Evolutionary conservation across 257 asterid genomes (phyloP).

Genomic region (Capsicum chinense): DNA sequence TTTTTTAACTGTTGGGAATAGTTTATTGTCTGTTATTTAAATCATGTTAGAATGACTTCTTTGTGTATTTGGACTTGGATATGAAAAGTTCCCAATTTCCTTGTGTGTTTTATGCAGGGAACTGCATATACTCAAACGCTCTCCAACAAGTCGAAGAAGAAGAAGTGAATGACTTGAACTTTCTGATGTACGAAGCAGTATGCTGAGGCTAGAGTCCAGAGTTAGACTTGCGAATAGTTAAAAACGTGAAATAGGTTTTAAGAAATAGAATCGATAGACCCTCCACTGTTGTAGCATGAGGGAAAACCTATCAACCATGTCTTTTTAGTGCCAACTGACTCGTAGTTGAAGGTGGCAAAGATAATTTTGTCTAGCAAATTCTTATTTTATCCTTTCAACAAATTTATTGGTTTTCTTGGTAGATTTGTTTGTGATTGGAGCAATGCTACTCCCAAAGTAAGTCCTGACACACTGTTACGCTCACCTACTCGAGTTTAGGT

Average conservation of each 20-base stretch:
- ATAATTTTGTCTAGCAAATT: conserved; percentile 52
- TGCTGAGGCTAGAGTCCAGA: conserved; percentile 24
- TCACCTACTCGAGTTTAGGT: too few species aligned
- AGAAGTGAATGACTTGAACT: conserved; percentile 58
- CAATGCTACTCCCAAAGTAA: neutral
- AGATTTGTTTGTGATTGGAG: neutral
- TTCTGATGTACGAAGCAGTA: conserved; percentile 32
- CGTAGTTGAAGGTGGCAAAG: conserved; percentile 42
- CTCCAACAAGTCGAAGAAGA: conserved; percentile 74
- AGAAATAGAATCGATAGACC: conserved; percentile 35
- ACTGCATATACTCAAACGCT: conserved; percentile 76
- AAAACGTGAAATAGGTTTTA: conserved; percentile 30
- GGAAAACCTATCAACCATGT: conserved; percentile 27
- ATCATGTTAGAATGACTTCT: neutral
- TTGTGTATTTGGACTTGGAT: conserved; percentile 5
- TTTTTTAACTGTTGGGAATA: neutral
- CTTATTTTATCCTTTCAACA: conserved; percentile 10
- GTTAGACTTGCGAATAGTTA: conserved; percentile 37
- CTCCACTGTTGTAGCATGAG: conserved; percentile 60
- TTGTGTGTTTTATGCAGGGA: conserved; percentile 53
- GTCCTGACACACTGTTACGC: too few species aligned
- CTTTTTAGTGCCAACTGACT: conserved; percentile 35
- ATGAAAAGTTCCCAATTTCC: conserved; percentile 13
- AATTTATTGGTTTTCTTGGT: conserved; percentile 1
- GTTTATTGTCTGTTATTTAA: neutral